These are phyloP conservation scores for Penicillium robsamsonii DNA, from an alignment of 495 filamentous ascomycete genomes.

Conservation along the genomic window DNA sequence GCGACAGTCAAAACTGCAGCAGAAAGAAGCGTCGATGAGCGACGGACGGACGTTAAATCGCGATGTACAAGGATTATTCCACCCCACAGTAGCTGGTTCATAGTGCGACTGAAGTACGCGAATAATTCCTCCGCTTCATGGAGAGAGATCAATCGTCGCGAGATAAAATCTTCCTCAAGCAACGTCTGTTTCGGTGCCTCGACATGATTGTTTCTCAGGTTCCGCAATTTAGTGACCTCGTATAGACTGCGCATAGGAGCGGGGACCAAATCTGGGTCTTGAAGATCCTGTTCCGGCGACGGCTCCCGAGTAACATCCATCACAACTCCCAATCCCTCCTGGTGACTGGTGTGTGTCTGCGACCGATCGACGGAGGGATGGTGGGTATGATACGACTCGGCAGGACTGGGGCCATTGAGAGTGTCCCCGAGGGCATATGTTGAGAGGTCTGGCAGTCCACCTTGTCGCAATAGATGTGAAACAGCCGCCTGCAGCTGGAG, in stretches of 20 bases:
- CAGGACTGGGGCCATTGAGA: conserved; percentile 33
- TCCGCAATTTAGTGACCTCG: conserved; percentile 57
- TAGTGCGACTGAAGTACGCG: conserved; percentile 52
- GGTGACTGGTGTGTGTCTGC: conserved; percentile 25
- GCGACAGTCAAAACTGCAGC: conserved; percentile 53
- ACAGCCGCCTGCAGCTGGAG: conserved; percentile 46
- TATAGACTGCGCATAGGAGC: conserved; percentile 60
- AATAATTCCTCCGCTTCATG: conserved; percentile 53
- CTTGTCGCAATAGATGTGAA: conserved; percentile 42
- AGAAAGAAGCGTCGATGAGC: conserved; percentile 48
- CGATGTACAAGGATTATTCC: conserved; percentile 54
- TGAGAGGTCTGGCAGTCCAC: conserved; percentile 41
- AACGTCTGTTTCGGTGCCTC: conserved; percentile 47
- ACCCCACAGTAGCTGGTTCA: conserved; percentile 57
- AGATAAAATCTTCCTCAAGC: conserved; percentile 53
- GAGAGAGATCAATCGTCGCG: conserved; percentile 44
- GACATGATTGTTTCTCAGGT: conserved; percentile 46
- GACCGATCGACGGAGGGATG: conserved; percentile 30
- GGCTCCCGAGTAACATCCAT: conserved; percentile 51
- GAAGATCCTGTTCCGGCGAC: conserved; percentile 51
- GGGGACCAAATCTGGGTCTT: conserved; percentile 48
- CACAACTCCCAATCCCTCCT: conserved; percentile 33
- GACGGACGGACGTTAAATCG: conserved; percentile 48
- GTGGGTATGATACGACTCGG: conserved; percentile 30
- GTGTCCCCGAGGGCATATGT: conserved; percentile 34